Percentiles rank a stretch among this genome's conserved stretches.
Evolutionary conservation across 805 yeast species (phyloP).

Genomic region (Lipomyces sp.): DNA sequence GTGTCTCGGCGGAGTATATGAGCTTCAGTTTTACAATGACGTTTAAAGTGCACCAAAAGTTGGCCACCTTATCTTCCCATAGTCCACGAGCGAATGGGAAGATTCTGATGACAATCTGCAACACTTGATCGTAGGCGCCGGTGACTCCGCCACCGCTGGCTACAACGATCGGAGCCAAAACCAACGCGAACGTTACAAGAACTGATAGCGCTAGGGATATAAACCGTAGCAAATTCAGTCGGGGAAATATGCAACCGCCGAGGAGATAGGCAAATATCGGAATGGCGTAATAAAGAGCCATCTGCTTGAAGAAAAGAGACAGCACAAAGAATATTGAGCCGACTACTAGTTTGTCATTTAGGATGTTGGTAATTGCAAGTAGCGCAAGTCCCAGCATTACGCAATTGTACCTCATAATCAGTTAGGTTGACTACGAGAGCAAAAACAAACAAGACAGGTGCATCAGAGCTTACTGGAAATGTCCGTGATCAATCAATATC

Average conservation of each 20-base stretch:
- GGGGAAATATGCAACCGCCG: conserved; percentile 54
- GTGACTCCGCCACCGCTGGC: conserved; percentile 13
- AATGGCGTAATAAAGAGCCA: conserved; percentile 93
- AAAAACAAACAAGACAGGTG: background rate
- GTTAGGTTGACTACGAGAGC: background rate
- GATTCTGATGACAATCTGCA: conserved; percentile 67
- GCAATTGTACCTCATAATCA: conserved; percentile 61
- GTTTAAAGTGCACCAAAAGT: conserved; percentile 96
- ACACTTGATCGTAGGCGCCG: conserved; percentile 51
- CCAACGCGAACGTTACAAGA: conserved; percentile 53
- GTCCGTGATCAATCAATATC: conserved; percentile 91
- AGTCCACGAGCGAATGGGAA: conserved; percentile 93
- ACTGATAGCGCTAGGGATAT: conserved; percentile 69
- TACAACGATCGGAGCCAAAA: conserved; percentile 61
- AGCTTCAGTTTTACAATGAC: conserved; percentile 70
- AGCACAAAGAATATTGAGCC: conserved; percentile 80
- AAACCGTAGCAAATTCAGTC: conserved; percentile 62
- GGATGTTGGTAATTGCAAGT: conserved; percentile 65
- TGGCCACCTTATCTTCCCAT: conserved; percentile 97
- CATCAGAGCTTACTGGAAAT: conserved; percentile 64
- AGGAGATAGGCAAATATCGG: conserved; percentile 80
- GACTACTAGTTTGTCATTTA: conserved; percentile 63
- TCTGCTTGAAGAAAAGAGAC: conserved; percentile 86
- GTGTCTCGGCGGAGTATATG: conserved; percentile 57
- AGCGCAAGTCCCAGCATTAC: conserved; percentile 91